phyloP scores from a whole-genome alignment of 1,284 basidiomycete genomes.

The Vanrija humicola region DNA sequence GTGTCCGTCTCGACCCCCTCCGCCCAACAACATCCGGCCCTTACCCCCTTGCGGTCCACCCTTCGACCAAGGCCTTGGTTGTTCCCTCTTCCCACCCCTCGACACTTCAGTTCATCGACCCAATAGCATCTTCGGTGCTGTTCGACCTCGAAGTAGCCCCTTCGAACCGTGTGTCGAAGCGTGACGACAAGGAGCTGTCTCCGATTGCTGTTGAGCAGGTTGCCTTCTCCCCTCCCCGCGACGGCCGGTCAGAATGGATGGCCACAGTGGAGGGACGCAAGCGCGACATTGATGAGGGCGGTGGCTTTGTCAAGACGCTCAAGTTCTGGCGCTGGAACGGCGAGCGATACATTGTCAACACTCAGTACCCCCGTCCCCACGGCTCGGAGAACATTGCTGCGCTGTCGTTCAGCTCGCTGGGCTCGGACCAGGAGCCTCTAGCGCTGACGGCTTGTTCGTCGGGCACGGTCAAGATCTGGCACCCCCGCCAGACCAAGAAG shows the following conservation, averaged over 20 bases:
- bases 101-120: conserved; percentile 85
- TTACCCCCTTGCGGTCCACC: conserved; percentile 62
- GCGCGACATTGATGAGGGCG: conserved; percentile 56
- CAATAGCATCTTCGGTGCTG: conserved; percentile 64
- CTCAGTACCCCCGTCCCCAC: conserved; percentile 86
- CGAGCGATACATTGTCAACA: conserved; percentile 59
- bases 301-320: conserved; percentile 66
- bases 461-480: conserved; percentile 52
- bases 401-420: conserved; percentile 58
- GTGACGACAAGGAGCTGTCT: conserved; percentile 73
- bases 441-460: conserved; percentile 48
- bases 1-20: conserved; percentile 41
- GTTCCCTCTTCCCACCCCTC: conserved; percentile 92
- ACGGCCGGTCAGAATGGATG: conserved; percentile 70
- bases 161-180: conserved; percentile 82
- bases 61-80: conserved; percentile 67
- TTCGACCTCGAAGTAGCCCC: conserved; percentile 90
- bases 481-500: conserved; percentile 40
- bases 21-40: conserved; percentile 24
- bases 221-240: conserved; percentile 56
- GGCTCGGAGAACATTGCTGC: conserved; percentile 62
- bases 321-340: conserved; percentile 76
- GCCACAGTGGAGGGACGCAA: conserved; percentile 80
- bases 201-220: conserved; percentile 71
- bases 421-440: conserved; percentile 28